phyloP scores from a whole-genome alignment of 768 basidiomycete genomes.

The Strobilomyces echinocephalus region DNA sequence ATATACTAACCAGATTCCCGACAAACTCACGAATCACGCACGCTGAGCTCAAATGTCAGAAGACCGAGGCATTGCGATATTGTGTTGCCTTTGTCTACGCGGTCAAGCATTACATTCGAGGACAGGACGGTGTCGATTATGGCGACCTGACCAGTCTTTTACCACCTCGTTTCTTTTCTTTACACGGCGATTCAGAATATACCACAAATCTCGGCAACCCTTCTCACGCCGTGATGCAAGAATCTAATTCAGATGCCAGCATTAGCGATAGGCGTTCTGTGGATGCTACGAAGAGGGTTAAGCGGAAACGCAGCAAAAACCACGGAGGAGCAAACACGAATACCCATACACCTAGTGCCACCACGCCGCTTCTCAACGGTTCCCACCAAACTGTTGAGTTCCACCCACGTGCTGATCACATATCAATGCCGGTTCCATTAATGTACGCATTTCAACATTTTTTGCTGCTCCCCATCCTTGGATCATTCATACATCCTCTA shows the following conservation, averaged over 20 bases:
- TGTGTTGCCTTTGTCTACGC: slow-evolving; percentile 69
- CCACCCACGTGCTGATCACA: slow-evolving; percentile 50
- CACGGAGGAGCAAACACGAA: slow-evolving; percentile 23
- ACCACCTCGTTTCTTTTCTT: slow-evolving; percentile 58
- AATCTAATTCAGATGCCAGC: slow-evolving; percentile 29
- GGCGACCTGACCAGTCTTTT: slow-evolving; percentile 65
- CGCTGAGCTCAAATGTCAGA: slow-evolving; percentile 55
- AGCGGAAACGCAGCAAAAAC: slow-evolving; percentile 68
- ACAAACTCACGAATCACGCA: slow-evolving; percentile 41
- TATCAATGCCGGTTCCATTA: slow-evolving; percentile 77
- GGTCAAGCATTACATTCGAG: slow-evolving; percentile 76
- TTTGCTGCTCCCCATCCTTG: background rate
- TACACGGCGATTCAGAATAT: slow-evolving; percentile 42
- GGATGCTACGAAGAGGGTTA: slow-evolving; percentile 64
- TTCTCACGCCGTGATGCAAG: slow-evolving; percentile 42
- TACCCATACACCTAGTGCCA: slow-evolving; percentile 29
- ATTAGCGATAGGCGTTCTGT: slow-evolving; percentile 18
- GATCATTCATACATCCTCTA: slow-evolving; percentile 22
- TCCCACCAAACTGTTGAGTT: slow-evolving; percentile 57
- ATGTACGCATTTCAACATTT: slow-evolving; percentile 43
- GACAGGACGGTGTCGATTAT: slow-evolving; percentile 70
- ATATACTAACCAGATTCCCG: slow-evolving; percentile 51
- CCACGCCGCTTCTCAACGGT: slow-evolving; percentile 60
- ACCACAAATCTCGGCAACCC: slow-evolving; percentile 30
- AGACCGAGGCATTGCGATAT: slow-evolving; percentile 66